phyloP scores from a whole-genome alignment of 192 early-diverging fungal species.

The Jimgerdemannia lactiflua region DNA sequence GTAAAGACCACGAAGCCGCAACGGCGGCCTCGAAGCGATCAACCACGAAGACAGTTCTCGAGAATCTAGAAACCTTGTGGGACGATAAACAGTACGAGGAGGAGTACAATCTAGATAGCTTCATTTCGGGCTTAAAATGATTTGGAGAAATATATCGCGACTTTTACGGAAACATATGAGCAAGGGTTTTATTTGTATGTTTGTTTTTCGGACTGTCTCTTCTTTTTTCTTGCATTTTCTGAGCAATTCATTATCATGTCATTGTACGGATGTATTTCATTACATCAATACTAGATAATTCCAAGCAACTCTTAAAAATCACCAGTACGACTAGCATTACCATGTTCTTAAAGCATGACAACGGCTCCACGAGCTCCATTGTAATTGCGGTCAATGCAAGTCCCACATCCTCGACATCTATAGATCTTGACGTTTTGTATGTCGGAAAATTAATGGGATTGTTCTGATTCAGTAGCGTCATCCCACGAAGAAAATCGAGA shows the following conservation, averaged over 20 bases:
- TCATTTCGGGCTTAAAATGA: conserved; percentile 57
- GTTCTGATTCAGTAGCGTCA: too few relatives aligned
- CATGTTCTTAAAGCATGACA: too few relatives aligned
- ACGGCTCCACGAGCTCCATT: too few relatives aligned
- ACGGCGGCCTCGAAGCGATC: conserved; percentile 41
- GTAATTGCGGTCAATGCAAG: too few relatives aligned
- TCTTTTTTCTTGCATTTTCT: background rate
- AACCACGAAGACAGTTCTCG: conserved; percentile 65
- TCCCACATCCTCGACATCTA: too few relatives aligned
- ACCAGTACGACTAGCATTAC: too few relatives aligned
- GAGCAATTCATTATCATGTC: background rate
- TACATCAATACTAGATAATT: too few relatives aligned
- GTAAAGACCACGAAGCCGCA: conserved; percentile 26
- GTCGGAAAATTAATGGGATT: too few relatives aligned
- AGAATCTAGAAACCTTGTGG: conserved; percentile 83
- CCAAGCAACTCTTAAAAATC: too few relatives aligned
- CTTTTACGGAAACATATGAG: background rate
- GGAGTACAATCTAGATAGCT: conserved; percentile 80
- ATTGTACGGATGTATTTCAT: background rate
- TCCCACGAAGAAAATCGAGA: too few relatives aligned
- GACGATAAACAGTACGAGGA: conserved; percentile 88
- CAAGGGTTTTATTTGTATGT: background rate
- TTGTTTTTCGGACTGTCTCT: background rate
- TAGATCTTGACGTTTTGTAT: too few relatives aligned
- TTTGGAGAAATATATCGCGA: background rate